phyloP scores from a whole-genome alignment of 2,329 filamentous ascomycete genomes.

The Phialophora macrospora region DNA sequence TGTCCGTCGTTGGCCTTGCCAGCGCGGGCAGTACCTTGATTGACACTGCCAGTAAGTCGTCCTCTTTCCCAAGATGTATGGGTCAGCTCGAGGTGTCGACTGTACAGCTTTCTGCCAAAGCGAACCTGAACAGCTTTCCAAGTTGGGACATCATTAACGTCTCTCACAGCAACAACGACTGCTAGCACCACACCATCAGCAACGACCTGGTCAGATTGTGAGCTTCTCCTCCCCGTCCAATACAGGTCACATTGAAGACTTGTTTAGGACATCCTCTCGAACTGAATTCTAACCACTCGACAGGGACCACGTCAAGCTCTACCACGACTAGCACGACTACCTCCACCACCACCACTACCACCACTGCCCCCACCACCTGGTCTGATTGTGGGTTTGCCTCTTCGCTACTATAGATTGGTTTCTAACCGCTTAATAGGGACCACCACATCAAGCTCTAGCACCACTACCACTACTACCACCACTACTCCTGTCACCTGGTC shows the following conservation, averaged over 20 bases:
- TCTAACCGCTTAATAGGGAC: no score
- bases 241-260: neutral
- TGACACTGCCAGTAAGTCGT: neutral
- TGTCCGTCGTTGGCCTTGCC: slow-evolving; percentile 40
- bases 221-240: neutral
- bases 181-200: neutral
- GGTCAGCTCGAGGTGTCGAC: neutral
- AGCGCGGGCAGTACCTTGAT: slow-evolving; percentile 28
- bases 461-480: no score
- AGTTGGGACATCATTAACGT: neutral
- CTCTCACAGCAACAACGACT: neutral
- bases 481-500: no score
- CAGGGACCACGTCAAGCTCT: no score
- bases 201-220: neutral
- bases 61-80: neutral
- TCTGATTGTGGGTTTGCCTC: neutral
- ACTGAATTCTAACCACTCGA: neutral
- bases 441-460: no score
- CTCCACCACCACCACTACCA: neutral
- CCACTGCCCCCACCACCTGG: neutral
- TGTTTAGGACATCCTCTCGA: neutral
- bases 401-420: no score
- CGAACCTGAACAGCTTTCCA: no score
- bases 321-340: no score
- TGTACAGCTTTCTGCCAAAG: neutral